Evolutionary conservation across 2,329 filamentous ascomycete species (phyloP).

Genomic region (Penicillium sp.): DNA sequence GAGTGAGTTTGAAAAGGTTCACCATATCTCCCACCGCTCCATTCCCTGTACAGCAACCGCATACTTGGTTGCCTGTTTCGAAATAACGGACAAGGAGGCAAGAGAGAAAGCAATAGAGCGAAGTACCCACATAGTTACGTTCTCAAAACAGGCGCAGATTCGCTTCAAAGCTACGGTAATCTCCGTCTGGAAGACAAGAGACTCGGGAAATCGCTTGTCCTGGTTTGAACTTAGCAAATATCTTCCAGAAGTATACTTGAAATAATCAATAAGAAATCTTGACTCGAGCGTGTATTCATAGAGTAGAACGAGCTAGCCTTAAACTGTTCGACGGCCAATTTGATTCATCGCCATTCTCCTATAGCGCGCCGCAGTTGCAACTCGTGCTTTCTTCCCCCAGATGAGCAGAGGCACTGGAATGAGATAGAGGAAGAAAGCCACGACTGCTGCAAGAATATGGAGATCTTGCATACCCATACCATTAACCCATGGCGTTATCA

Average conservation of each 20-base stretch:
- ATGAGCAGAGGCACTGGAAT: constrained; percentile 25
- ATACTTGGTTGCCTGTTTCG: constrained; percentile 15
- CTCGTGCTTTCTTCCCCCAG: constrained; percentile 27
- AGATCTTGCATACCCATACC: constrained; percentile 26
- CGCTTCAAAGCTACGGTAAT: neutral
- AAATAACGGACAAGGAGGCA: neutral
- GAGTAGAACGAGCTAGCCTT: neutral
- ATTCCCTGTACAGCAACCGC: constrained; percentile 14
- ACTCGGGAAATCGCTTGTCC: constrained; percentile 2
- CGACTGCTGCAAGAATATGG: constrained; percentile 19
- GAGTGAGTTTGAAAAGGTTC: constrained; percentile 11
- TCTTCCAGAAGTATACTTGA: neutral
- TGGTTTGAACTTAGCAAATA: constrained; percentile 12
- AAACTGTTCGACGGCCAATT: constrained; percentile 19
- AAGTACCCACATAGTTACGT: constrained; percentile 6
- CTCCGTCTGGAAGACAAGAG: constrained; percentile 10
- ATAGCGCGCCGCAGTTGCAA: constrained; percentile 19
- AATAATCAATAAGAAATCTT: neutral
- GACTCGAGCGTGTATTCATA: too few species aligned
- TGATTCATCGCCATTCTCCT: constrained; percentile 21
- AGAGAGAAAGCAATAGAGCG: neutral
- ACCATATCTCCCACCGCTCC: constrained; percentile 6
- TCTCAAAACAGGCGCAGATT: constrained; percentile 13
- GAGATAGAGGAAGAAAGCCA: constrained; percentile 17
- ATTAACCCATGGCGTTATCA: constrained; percentile 43